Evolutionary conservation across 2,329 filamentous ascomycete species (phyloP).

Genomic region (Diplodia seriata): DNA sequence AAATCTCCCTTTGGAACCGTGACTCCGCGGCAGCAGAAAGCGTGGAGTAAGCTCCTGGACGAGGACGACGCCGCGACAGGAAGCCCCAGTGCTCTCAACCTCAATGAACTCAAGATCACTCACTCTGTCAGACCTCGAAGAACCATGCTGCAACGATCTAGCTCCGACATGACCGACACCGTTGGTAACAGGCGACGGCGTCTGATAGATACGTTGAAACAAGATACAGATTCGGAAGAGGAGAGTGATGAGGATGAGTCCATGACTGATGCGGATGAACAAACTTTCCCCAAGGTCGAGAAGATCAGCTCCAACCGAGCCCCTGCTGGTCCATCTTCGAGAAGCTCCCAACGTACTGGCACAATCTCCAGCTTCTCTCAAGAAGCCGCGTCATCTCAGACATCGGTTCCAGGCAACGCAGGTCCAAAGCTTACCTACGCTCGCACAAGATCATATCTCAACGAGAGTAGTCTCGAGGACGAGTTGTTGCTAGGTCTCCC

Average conservation of each 20-base stretch:
- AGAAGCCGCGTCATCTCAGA: constrained; percentile 22
- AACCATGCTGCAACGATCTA: constrained; percentile 22
- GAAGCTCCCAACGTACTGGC: constrained; percentile 17
- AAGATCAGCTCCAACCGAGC: constrained; percentile 2
- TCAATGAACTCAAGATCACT: constrained; percentile 43
- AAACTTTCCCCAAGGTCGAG: not conserved
- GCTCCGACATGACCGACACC: constrained; percentile 21
- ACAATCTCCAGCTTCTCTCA: constrained; percentile 2
- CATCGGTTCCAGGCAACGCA: not conserved
- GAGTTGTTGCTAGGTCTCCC: constrained; percentile 41
- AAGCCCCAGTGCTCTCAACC: constrained; percentile 43
- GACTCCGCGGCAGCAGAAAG: constrained; percentile 46
- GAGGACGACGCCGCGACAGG: constrained; percentile 39
- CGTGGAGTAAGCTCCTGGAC: constrained; percentile 45
- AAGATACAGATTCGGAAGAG: constrained; percentile 15
- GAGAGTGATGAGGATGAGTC: constrained; percentile 34
- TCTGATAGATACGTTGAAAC: constrained; percentile 39
- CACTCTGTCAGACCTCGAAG: constrained; percentile 31
- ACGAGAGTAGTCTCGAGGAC: constrained; percentile 57
- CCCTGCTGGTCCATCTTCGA: not conserved
- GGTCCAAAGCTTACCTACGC: constrained; percentile 64
- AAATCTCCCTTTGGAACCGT: constrained; percentile 40
- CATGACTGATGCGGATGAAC: constrained; percentile 15
- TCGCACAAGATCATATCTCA: constrained; percentile 65
- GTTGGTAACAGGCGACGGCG: constrained; percentile 17